A percentile compares a stretch with the other conserved stretches of the same genome.
phyloP scores from a whole-genome alignment of 2,329 filamentous ascomycete species.

The Aureobasidium sp. region DNA sequence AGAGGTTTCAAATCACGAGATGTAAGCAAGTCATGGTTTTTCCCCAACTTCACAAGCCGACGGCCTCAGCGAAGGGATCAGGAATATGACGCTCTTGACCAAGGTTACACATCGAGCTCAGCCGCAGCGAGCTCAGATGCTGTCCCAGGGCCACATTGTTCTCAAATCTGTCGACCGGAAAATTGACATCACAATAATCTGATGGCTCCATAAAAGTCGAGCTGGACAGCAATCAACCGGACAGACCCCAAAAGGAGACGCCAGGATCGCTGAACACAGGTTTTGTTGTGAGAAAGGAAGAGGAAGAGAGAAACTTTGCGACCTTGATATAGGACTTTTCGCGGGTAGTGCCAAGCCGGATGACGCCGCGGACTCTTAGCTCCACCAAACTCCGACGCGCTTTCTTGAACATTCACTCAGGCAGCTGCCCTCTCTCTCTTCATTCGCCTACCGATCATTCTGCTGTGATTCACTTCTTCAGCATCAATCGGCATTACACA shows the following conservation, averaged over 20 bases:
- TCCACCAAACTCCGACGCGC: background rate
- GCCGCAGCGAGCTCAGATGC: constrained; percentile 57
- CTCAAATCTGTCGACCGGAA: constrained; percentile 95
- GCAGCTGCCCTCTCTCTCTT: background rate
- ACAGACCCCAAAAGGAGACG: constrained; percentile 41
- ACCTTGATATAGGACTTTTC: constrained; percentile 9
- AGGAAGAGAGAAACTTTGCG: constrained; percentile 19
- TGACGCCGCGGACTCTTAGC: constrained; percentile 1
- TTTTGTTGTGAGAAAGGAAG: constrained; percentile 46
- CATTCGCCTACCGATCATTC: background rate
- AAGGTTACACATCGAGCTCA: constrained; percentile 52
- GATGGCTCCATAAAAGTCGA: constrained; percentile 84
- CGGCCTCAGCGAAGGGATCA: constrained; percentile 80
- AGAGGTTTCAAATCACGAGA: background rate
- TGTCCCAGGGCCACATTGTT: constrained; percentile 49
- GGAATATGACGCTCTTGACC: constrained; percentile 74
- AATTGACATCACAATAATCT: constrained; percentile 63
- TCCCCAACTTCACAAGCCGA: constrained; percentile 83
- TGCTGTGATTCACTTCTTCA: background rate
- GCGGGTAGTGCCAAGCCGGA: background rate
- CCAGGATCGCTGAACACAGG: constrained; percentile 81
- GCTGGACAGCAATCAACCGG: constrained; percentile 76
- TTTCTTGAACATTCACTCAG: background rate
- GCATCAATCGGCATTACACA: background rate
- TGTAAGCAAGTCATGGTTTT: constrained; percentile 62